Evolutionary conservation across 768 basidiomycete species (phyloP), one percentile per base, ranked within the genome.

Genomic region (Kwoniella bestiolae): DNA sequence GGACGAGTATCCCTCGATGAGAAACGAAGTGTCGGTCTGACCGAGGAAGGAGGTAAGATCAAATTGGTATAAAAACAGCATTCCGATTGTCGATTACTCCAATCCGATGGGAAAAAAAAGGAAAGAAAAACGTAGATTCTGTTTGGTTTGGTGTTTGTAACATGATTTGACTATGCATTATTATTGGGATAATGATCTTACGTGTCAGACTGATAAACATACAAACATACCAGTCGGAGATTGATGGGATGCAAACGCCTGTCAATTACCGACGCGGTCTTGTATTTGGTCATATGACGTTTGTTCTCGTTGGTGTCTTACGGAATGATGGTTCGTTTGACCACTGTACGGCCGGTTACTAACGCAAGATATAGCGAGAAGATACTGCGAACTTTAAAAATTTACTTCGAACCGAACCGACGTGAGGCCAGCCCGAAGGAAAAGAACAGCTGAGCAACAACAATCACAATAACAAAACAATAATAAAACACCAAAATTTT

Each of bases 1-100:
- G 94, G 94, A 14, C 87, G 94, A 60, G 88, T 92, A 79, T 91
- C 90, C 75, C 82, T 95, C 61, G 92, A 95, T 80, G 92, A 95
- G 85, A 91, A 90, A 83, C 83, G 92, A 67, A 85, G 90, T 6
- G 92, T 95, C 56, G 84, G 83, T 31, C 90, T 96, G 80, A 87
- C 85, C 83, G 87, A 87, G 82, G 84, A 84, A 59, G 67, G 56
- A 7, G 75, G 75, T 16, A 72, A 71, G 44, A 60, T 65, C 50
- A 73, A 71, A 59, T 66, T 76, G 14, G 65, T 73, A 38, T 75
- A 73, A 55, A 38, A 21, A 47, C 21, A 25, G 7, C 9, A 1
- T 21, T 1, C 11, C 46, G 46, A 47, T 25, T 21, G 11, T 9
- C 23, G 12, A 25, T 2, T 47, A 1, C 11, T n/a, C 46, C 18